Evolutionary conservation across 2,329 filamentous ascomycete species (phyloP).

Genomic region (Pseudogymnoascus sp.): DNA sequence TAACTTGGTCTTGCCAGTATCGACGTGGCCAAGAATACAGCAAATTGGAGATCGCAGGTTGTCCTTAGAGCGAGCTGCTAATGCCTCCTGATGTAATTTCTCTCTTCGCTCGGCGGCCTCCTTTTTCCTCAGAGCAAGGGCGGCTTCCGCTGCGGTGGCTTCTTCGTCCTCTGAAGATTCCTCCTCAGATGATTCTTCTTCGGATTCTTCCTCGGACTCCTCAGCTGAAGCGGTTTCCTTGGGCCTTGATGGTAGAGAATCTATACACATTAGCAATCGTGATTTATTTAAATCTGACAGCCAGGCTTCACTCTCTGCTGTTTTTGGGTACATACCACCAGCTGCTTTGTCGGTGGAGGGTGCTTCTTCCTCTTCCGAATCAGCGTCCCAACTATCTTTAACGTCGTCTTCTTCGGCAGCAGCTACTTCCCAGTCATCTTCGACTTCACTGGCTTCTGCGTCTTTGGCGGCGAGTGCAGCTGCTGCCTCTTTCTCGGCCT

Average conservation of each 20-base stretch:
- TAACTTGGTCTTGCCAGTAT: conserved; percentile 99
- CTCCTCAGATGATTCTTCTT: conserved; percentile 48
- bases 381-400: conserved; percentile 94
- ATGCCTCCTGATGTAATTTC: conserved; percentile 81
- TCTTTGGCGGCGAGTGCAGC: conserved; percentile 48
- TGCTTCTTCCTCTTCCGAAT: conserved; percentile 60
- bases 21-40: conserved; percentile 99
- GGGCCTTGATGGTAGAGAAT: conserved; percentile 24
- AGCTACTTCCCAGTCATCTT: conserved; percentile 83
- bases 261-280: conserved; percentile 20
- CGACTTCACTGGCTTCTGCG: conserved; percentile 51
- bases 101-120: conserved; percentile 83
- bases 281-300: conserved; percentile 19
- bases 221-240: conserved; percentile 21
- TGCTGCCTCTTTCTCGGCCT: conserved; percentile 49
- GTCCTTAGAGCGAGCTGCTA: conserved; percentile 86
- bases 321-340: not conserved
- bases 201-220: conserved; percentile 46
- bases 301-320: conserved; percentile 25
- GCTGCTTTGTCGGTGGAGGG: not conserved
- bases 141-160: conserved; percentile 61
- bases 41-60: conserved; percentile 96
- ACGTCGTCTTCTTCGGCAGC: conserved; percentile 68
- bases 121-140: conserved; percentile 70
- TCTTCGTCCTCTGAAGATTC: conserved; percentile 64